phyloP scores from a whole-genome alignment of 495 filamentous ascomycete species.

The Penicillium pancosmium region DNA sequence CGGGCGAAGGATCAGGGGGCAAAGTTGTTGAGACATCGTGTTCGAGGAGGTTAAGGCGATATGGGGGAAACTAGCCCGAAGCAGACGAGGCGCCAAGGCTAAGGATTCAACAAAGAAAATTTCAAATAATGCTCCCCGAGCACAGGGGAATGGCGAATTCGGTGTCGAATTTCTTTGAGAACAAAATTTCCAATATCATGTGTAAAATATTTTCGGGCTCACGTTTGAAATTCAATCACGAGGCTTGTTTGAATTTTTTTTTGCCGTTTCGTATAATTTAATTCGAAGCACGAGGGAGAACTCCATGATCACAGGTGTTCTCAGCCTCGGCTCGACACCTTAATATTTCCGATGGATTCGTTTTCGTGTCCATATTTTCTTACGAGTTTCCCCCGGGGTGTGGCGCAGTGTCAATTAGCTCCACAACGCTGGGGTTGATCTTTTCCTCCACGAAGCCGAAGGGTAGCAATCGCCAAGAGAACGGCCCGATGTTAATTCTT shows the following conservation, averaged over 20 bases:
- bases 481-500: background rate
- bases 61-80: slow-evolving; percentile 3
- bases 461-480: background rate
- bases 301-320: background rate
- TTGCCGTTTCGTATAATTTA: too few relatives aligned
- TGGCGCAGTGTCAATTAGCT: background rate
- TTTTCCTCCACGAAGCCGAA: background rate
- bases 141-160: background rate
- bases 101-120: slow-evolving; percentile 7
- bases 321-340: background rate
- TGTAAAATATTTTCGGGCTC: too few relatives aligned
- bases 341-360: background rate
- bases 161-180: too few relatives aligned
- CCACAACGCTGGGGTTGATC: background rate
- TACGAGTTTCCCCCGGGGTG: background rate
- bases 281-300: background rate
- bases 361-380: background rate
- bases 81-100: slow-evolving; percentile 1
- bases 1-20: background rate
- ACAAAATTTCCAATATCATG: too few relatives aligned
- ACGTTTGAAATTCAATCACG: too few relatives aligned
- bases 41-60: background rate
- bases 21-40: background rate
- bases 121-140: background rate
- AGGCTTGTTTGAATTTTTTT: too few relatives aligned